Base-by-base conservation (phyloP, 768 basidiomycete species). In the Leccinum pellstonianum region DNA sequence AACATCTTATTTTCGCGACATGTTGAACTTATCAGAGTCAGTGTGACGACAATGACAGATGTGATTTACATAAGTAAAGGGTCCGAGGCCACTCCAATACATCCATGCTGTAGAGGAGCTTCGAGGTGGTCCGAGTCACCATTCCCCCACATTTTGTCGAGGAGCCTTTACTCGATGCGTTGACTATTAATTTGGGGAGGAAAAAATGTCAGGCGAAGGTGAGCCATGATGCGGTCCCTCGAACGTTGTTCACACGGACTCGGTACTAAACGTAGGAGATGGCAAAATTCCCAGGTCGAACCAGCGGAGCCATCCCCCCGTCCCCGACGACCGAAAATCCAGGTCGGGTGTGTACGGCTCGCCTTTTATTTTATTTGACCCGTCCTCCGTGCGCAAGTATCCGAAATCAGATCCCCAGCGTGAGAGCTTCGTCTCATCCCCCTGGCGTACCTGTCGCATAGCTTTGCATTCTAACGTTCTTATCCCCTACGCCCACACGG, bases 401-500 rank as follows among this genome's bases (percentile, higher is more conserved):
- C 82, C 80, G 0, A 75, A 77, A 61, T 79, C 77, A 1, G 77
- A 81, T 62, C 77, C 79, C 8, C 68, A 73, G 69, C 75, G 79
- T 78, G 62, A 25, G 54, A 54, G 38, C 5, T 27, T 11, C n/a
- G 6, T 9, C n/a, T 10, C 41, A 4, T 43, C 9, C n/a, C 43
- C 43, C 43, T 46, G 43, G 19, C 19, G 43, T 46, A 10, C 43
- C 43, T 46, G 43, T 43, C 5, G 1, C 43, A 43, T 43, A 19
- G 19, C 19, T 19, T 46, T 10, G 19, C 43, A 10, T 46, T 11
- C n/a, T 43, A 43, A 19, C n/a, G 3, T 43, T 10, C 41, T 43
- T 43, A 11, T 19, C 10, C 0, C 43, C 43, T 23, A 23, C 11
- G 10, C 31, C 48, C n/a, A 37, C 6, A 55, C 60, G 68, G 72